phyloP scores from a whole-genome alignment of 495 filamentous ascomycete species.

The Neurospora sp. region DNA sequence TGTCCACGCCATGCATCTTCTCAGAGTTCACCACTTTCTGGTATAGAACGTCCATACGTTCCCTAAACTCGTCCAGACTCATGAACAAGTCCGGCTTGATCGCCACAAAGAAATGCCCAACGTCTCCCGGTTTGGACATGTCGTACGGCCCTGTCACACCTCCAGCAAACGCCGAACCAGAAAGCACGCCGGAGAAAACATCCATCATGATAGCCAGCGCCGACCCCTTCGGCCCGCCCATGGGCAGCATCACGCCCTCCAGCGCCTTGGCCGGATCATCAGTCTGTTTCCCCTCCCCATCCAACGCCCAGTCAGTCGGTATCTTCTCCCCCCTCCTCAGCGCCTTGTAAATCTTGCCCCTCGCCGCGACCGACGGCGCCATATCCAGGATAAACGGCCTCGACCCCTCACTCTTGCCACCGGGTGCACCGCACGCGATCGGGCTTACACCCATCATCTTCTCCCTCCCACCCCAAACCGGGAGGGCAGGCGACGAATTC shows the following conservation, averaged over 20 bases:
- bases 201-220: constrained; percentile 75
- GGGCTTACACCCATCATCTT: constrained; percentile 69
- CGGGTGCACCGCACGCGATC: constrained; percentile 66
- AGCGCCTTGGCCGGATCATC: constrained; percentile 57
- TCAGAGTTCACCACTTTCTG: constrained; percentile 51
- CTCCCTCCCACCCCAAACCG: constrained; percentile 56
- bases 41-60: constrained; percentile 62
- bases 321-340: constrained; percentile 62
- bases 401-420: constrained; percentile 30
- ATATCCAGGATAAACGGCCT: constrained; percentile 64
- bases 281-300: constrained; percentile 56
- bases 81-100: constrained; percentile 73
- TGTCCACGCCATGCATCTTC: constrained; percentile 58
- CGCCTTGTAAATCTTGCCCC: constrained; percentile 71
- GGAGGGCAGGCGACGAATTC: constrained; percentile 64
- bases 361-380: constrained; percentile 62
- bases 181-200: constrained; percentile 68
- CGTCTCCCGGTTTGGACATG: constrained; percentile 53
- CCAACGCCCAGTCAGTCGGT: constrained; percentile 63
- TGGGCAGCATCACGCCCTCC: constrained; percentile 66
- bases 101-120: constrained; percentile 66
- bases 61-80: constrained; percentile 55
- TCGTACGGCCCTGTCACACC: constrained; percentile 66
- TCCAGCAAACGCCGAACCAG: constrained; percentile 59
- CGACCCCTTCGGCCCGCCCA: constrained; percentile 70